Base-by-base conservation (phyloP, 225 moss, liverwort and hornwort genomes). In the Sphagnum contortum region DNA sequence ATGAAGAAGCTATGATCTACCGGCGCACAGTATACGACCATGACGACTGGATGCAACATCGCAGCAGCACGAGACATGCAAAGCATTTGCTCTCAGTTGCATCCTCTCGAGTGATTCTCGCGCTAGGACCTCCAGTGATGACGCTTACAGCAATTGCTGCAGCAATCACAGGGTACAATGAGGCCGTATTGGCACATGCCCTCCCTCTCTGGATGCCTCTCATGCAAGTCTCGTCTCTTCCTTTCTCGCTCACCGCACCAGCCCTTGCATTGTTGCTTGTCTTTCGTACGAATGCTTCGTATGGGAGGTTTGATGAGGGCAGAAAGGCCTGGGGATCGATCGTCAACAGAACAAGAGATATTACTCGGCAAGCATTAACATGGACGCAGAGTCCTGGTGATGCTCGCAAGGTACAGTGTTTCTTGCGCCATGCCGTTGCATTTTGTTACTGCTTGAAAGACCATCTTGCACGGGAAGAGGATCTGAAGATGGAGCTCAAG, bases 281-380 rank as follows among this genome's bases (percentile, higher is more conserved):
- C 5, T 91, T 91, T 57, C 86, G 88, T 61, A 88, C 91, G 12
- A 88, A 84, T 63, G 86, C 86, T 0, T 88, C 86, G 0, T 91
- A 88, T 29, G 78, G 80, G 56, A 77, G 91, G 69, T 91, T 88
- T 59, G 82, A 84, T 63, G 87, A 91, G 71, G 91, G 86, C 7
- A 80, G 86, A 69, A 82, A 77, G 64, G 84, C 82, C 3, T 89
- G 88, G 88, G 84, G 79, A 4, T 79, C 87, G 2, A 84, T 67
- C 10, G 67, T 79, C 6, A 84, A 76, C 47, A 74, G 82, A 61
- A 84, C 80, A 5, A 74, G 87, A 59, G 88, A 91, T 47, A 63
- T 91, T 49, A 71, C 76, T 3, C 60, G 87, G 45, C 88, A 89
- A 69, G 87, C 79, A 0, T 76, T 89, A 68, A 74, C 82, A n/a